These are phyloP conservation scores for Saccharomycopsis fibuligera DNA, from an alignment of 805 yeast species.

Conservation along the genomic window DNA sequence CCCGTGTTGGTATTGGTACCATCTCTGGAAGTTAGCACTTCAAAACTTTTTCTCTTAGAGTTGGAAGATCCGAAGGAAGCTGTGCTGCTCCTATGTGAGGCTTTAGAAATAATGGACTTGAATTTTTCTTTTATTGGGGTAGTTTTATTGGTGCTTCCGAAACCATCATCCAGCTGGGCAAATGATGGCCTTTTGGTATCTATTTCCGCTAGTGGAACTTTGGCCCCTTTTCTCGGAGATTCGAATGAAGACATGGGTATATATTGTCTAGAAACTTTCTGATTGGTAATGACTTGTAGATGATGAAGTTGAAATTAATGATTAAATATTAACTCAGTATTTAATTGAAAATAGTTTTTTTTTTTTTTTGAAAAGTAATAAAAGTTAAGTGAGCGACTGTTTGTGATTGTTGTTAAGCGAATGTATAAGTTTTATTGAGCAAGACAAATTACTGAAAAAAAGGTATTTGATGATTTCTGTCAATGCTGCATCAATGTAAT, in stretches of 20 bases:
- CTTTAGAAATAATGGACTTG: constrained; percentile 18
- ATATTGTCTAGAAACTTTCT: too few relatives aligned
- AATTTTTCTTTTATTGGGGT: constrained; percentile 19
- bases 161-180: background rate
- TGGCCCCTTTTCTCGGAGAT: background rate
- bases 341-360: too few relatives aligned
- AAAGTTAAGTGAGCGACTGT: too few relatives aligned
- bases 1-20: background rate
- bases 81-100: constrained; percentile 16
- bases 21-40: constrained; percentile 11
- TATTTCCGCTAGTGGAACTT: background rate
- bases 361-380: too few relatives aligned
- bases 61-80: constrained; percentile 5
- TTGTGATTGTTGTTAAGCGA: too few relatives aligned
- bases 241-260: background rate
- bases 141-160: background rate
- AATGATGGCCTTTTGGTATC: background rate
- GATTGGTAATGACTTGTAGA: too few relatives aligned
- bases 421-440: too few relatives aligned
- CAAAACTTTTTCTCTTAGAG: constrained; percentile 13
- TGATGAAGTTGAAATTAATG: too few relatives aligned
- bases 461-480: too few relatives aligned
- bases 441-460: too few relatives aligned
- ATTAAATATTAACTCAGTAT: too few relatives aligned
- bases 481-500: too few relatives aligned